A percentile compares a stretch with the other conserved stretches of the same genome.
These are phyloP conservation scores for Pythium oligandrum DNA, from an alignment of 352 stramenopile genomes.

Conservation along the genomic window DNA sequence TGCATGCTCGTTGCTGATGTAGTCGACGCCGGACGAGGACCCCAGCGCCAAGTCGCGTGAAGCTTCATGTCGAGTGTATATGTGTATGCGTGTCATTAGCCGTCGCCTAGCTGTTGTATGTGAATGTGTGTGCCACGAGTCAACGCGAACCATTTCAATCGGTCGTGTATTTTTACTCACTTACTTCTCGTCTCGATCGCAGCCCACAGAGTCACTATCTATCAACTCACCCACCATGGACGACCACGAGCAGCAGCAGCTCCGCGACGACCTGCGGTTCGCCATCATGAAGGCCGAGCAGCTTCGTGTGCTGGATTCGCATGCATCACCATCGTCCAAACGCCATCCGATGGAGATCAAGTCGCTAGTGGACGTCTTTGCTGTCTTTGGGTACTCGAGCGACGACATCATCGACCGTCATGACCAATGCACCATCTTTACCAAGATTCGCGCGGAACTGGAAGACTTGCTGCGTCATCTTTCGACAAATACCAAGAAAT, in stretches of 20 bases:
- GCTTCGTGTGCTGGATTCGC: slow-evolving; percentile 37
- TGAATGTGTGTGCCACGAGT: background rate
- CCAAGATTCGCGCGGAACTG: slow-evolving; percentile 47
- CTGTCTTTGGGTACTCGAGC: slow-evolving; percentile 52
- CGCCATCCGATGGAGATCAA: slow-evolving; percentile 65
- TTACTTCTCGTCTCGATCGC: too few relatives aligned
- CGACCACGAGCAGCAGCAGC: slow-evolving; percentile 54
- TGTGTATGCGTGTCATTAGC: slow-evolving; percentile 3
- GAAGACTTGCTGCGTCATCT: slow-evolving; percentile 52
- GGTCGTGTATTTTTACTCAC: slow-evolving; percentile 13
- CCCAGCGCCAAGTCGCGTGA: background rate
- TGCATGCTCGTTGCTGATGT: slow-evolving; percentile 54
- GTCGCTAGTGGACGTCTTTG: slow-evolving; percentile 59
- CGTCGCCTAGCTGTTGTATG: background rate
- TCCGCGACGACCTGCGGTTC: slow-evolving; percentile 69
- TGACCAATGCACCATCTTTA: slow-evolving; percentile 72
- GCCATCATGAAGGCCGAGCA: slow-evolving; percentile 64
- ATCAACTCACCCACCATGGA: slow-evolving; percentile 29
- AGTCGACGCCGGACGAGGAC: slow-evolving; percentile 13
- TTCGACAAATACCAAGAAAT: slow-evolving; percentile 55
- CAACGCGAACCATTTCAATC: background rate
- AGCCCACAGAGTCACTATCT: too few relatives aligned
- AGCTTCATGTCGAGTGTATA: slow-evolving; percentile 1
- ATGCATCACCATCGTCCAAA: slow-evolving; percentile 27
- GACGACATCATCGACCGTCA: slow-evolving; percentile 69